Percentiles rank a stretch among this genome's conserved stretches.
Conservation (phyloP, 345 rosid species). For the Rubroshorea leprosula region DNA sequence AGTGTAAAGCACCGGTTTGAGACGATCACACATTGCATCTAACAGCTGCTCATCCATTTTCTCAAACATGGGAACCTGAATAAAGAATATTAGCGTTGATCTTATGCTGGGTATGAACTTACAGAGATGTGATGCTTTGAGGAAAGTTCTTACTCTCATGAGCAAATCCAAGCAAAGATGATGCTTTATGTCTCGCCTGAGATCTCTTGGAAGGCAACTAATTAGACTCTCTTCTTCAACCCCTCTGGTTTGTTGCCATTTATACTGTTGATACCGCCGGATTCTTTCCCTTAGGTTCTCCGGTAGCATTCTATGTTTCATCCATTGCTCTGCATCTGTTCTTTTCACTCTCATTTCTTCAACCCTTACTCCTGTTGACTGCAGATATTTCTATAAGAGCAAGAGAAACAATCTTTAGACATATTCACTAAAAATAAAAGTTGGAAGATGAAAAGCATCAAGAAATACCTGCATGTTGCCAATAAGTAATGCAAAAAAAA, state of each 20-base stretch:
- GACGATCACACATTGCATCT: slow-evolving; percentile 74
- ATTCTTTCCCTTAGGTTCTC: slow-evolving; percentile 49
- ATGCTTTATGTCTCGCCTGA: slow-evolving; percentile 74
- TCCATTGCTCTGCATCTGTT: slow-evolving; percentile 79
- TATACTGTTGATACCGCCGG: slow-evolving; percentile 73
- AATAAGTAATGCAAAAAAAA: slow-evolving; percentile 52
- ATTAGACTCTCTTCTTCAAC: slow-evolving; percentile 65
- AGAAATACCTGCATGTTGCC: slow-evolving; percentile 59
- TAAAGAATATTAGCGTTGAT: background rate
- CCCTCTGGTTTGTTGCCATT: slow-evolving; percentile 87
- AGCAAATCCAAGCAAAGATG: slow-evolving; percentile 68
- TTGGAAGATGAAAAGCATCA: background rate
- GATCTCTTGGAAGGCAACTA: slow-evolving; percentile 62
- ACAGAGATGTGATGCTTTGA: background rate
- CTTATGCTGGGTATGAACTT: background rate
- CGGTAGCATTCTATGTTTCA: slow-evolving; percentile 83
- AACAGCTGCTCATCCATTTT: slow-evolving; percentile 72
- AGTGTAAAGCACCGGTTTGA: slow-evolving; percentile 55
- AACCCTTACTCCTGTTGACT: slow-evolving; percentile 59
- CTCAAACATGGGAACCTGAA: slow-evolving; percentile 67
- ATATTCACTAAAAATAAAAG: no score
- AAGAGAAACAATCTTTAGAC: slow-evolving; percentile 1
- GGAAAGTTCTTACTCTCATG: slow-evolving; percentile 45
- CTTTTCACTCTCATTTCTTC: slow-evolving; percentile 94
- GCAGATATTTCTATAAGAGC: slow-evolving; percentile 51